Evolutionary conservation across 2,329 filamentous ascomycete species (phyloP), one percentile per base, ranked within the genome.

Genomic region (Diaporthe citri): DNA sequence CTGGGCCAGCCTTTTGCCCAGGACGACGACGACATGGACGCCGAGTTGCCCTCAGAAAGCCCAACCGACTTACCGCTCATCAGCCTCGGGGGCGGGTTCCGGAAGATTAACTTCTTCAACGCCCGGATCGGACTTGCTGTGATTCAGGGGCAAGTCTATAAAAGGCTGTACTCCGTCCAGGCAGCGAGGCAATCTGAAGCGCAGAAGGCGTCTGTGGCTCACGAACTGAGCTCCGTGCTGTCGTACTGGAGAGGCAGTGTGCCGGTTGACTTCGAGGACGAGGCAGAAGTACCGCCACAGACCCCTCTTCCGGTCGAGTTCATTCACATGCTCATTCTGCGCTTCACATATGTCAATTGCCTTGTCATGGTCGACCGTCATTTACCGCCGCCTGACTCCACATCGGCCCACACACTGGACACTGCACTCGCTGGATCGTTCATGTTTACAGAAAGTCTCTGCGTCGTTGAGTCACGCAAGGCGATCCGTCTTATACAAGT

Each of bases 1-100:
- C 83, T 82, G 22, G 82, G 83, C 8, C 81, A 82, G 57, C 83
- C 84, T 9, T 83, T 83, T 10, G 80, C 81, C 22, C 84, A 85
- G 76, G 83, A 85, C 56, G 84, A 85, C 64, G 84, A 85, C 62
- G 84, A 86, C 69, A 69, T 73, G 71, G 71, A 73, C 25, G 60
- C 43, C 4, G 71, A 73, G 36, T 78, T 81, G 76, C 78, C 46
- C 77, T 79, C 74, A 62, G 77, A 62, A 59, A 72, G 39, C 75
- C 74, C 25, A 56, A 77, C 64, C 62, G 76, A 62, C 55, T 75
- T 36, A 77, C n/a, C 39, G 0, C 22, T 48, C 9, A 46, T 55
- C 22, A 9, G 39, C 25, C 12, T 34, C 28, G 60, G 25, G 28
- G 25, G 48, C 25, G 31, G n/a, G 15, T n/a, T 9, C 8, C 41